phyloP scores from a whole-genome alignment of 106 monocot species.

The Xerophyta viscosa region DNA sequence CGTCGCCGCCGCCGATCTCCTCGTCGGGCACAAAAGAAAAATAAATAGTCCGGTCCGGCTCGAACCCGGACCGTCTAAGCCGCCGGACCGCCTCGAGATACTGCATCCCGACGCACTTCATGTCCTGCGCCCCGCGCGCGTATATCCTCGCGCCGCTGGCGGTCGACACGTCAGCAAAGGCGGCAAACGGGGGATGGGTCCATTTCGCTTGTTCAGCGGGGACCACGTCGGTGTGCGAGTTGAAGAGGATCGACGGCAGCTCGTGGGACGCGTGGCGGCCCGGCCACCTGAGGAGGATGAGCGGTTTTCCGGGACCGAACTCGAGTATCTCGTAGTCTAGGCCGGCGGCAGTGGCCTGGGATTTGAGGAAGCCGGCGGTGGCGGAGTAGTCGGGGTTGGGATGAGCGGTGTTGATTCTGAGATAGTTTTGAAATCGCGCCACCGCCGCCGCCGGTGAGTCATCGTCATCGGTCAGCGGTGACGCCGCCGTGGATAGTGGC shows the following conservation, averaged over 20 bases:
- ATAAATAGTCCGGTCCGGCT: conserved; percentile 59
- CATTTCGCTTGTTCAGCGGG: conserved; percentile 85
- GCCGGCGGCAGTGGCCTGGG: conserved; percentile 24
- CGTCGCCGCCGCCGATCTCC: conserved; percentile 71
- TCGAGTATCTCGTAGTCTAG: conserved; percentile 37
- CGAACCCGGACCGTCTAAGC: conserved; percentile 34
- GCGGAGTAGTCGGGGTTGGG: conserved; percentile 74
- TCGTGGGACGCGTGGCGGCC: conserved; percentile 44
- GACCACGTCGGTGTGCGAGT: conserved; percentile 98
- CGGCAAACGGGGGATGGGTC: conserved; percentile 65
- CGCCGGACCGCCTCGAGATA: conserved; percentile 76
- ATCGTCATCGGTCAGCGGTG: too few relatives aligned
- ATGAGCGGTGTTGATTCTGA: conserved; percentile 84
- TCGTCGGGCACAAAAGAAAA: conserved; percentile 89
- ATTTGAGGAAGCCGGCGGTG: conserved; percentile 45
- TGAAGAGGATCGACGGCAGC: conserved; percentile 83
- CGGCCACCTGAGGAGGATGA: conserved; percentile 74
- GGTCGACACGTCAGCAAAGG: conserved; percentile 36
- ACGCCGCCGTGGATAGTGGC: too few relatives aligned
- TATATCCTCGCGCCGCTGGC: conserved; percentile 41
- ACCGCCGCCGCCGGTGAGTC: conserved; percentile 12
- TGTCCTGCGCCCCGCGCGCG: conserved; percentile 95
- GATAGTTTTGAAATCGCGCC: conserved; percentile 78
- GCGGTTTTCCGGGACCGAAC: conserved; percentile 60
- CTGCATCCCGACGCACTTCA: conserved; percentile 93